Evolutionary conservation across 495 filamentous ascomycete genomes (phyloP).

Genomic region (Cercophora sp.): DNA sequence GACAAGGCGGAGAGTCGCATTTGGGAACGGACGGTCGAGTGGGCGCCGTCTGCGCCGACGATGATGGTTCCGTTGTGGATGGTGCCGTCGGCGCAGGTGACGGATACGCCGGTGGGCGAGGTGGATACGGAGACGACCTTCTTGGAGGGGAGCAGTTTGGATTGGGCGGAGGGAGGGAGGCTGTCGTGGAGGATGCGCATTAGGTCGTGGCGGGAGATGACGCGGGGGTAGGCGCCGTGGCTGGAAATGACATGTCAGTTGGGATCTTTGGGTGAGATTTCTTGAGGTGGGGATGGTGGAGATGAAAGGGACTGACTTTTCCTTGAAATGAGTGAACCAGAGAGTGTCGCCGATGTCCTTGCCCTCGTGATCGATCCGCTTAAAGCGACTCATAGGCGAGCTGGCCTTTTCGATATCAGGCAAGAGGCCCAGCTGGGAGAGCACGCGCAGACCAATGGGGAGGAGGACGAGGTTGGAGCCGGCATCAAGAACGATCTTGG

Average conservation of each 20-base stretch:
- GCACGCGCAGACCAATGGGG: slow-evolving; percentile 29
- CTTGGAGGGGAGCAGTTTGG: slow-evolving; percentile 26
- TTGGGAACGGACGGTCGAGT: slow-evolving; percentile 39
- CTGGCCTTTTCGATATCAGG: slow-evolving; percentile 22
- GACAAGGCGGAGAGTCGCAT: slow-evolving; percentile 38
- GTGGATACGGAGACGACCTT: slow-evolving; percentile 23
- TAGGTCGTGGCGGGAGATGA: slow-evolving; percentile 29
- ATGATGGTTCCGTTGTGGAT: slow-evolving; percentile 40
- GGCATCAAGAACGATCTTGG: slow-evolving; percentile 31
- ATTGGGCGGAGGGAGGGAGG: slow-evolving; percentile 27
- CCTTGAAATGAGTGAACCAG: not conserved
- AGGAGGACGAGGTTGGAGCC: slow-evolving; percentile 41
- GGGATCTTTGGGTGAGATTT: no score
- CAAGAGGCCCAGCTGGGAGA: slow-evolving; percentile 46
- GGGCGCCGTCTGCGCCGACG: slow-evolving; percentile 49
- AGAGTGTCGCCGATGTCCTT: slow-evolving; percentile 5
- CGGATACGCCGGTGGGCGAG: slow-evolving; percentile 17
- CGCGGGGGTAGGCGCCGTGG: slow-evolving; percentile 32
- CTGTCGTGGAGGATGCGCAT: slow-evolving; percentile 30
- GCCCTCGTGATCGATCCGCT: slow-evolving; percentile 2
- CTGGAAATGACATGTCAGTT: not conserved
- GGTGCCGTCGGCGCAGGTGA: slow-evolving; percentile 37
- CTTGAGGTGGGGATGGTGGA: no score
- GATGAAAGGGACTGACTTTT: no score
- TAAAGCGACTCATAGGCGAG: not conserved